These are phyloP conservation scores for Ceratocystis alfenasii DNA, from an alignment of 2,329 filamentous ascomycete species.

Conservation along the genomic window DNA sequence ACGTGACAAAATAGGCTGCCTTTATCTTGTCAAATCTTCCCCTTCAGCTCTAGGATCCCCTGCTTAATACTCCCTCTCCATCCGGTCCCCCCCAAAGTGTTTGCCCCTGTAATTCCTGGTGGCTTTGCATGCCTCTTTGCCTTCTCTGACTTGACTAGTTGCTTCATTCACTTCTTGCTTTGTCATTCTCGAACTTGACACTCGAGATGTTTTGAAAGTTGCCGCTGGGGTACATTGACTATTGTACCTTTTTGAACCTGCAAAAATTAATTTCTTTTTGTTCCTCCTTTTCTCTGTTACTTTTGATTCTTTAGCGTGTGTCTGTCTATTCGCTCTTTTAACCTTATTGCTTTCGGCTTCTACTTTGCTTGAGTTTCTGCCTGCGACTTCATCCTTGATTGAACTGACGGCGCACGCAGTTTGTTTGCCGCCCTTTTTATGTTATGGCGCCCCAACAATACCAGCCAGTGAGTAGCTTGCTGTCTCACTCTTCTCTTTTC, in stretches of 20 bases:
- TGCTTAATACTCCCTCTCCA: not conserved
- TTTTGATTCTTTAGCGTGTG: slow-evolving; percentile 1
- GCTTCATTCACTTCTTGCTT: not conserved
- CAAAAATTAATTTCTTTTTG: not conserved
- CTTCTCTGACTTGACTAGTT: not conserved
- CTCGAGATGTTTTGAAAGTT: not conserved
- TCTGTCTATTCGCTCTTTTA: not conserved
- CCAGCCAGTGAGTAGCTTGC: slow-evolving; percentile 14
- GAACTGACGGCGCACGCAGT: not conserved
- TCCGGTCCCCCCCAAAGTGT: not conserved
- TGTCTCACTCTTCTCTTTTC: not conserved
- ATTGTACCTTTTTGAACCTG: not conserved
- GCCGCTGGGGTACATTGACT: not conserved
- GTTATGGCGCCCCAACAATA: slow-evolving; percentile 21
- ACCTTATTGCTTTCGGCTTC: no score
- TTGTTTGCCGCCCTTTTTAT: not conserved
- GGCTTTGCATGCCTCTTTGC: not conserved
- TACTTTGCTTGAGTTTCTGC: no score
- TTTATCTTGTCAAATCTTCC: not conserved
- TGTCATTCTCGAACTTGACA: not conserved
- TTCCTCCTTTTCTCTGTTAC: not conserved
- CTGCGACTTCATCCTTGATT: no score
- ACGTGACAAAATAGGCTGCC: slow-evolving; percentile 1
- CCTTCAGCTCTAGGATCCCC: not conserved
- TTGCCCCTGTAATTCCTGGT: not conserved